Conservation (phyloP, 2,329 filamentous ascomycete genomes). For the Aspergillus sclerotialis region DNA sequence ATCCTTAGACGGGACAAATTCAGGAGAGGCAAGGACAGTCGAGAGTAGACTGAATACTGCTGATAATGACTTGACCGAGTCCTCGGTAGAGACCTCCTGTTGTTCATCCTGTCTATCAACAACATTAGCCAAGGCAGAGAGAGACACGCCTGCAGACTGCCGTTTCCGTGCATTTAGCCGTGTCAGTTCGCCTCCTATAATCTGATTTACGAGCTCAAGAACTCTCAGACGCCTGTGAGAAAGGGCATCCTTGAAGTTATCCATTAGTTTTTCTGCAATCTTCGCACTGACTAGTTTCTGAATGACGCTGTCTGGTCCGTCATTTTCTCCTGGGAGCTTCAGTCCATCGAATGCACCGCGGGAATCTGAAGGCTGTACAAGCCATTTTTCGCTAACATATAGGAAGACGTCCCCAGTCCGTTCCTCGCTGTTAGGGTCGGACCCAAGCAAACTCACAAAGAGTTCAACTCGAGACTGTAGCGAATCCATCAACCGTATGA, state of each 20-base stretch:
- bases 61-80: constrained; percentile 31
- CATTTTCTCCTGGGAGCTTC: constrained; percentile 11
- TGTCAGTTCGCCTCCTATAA: constrained; percentile 31
- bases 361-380: constrained; percentile 20
- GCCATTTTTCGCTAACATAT: constrained; percentile 35
- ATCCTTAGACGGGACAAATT: constrained; percentile 27
- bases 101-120: constrained; percentile 13
- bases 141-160: constrained; percentile 18
- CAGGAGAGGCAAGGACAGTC: constrained; percentile 35
- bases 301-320: constrained; percentile 22
- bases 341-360: constrained; percentile 5
- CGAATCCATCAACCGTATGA: constrained; percentile 27
- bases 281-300: constrained; percentile 34
- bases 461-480: constrained; percentile 31
- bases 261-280: constrained; percentile 33
- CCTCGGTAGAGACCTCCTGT: constrained; percentile 11
- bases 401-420: constrained; percentile 36
- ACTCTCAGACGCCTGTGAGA: constrained; percentile 34
- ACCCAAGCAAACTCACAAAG: constrained; percentile 28
- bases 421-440: constrained; percentile 35
- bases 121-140: constrained; percentile 32
- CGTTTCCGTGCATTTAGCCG: constrained; percentile 5
- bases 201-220: constrained; percentile 35
- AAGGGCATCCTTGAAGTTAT: constrained; percentile 36
- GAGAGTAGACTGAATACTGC: constrained; percentile 37